A percentile compares a stretch with the other conserved stretches of the same genome.
These are phyloP conservation scores for Seiridium cupressi DNA, from an alignment of 2,329 filamentous ascomycete species.

Conservation along the genomic window DNA sequence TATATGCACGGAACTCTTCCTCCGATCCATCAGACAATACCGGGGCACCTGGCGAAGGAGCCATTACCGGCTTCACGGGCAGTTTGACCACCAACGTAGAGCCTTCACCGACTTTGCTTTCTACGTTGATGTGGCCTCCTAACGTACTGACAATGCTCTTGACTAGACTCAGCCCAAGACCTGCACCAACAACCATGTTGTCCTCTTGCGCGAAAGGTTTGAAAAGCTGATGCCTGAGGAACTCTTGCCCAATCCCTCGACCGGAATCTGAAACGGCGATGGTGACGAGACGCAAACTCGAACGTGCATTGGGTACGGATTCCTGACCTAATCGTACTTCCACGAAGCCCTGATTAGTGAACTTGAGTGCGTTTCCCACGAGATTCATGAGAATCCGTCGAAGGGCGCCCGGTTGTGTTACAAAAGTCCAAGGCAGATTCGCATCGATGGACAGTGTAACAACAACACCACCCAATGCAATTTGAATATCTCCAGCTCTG, in stretches of 20 bases:
- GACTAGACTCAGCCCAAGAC: slow-evolving; percentile 66
- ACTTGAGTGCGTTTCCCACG: slow-evolving; percentile 62
- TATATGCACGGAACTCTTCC: neutral
- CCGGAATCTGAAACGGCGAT: slow-evolving; percentile 53
- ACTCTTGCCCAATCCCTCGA: slow-evolving; percentile 63
- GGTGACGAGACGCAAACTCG: slow-evolving; percentile 10
- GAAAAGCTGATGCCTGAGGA: slow-evolving; percentile 58
- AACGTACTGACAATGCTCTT: slow-evolving; percentile 43
- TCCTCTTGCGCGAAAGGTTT: slow-evolving; percentile 66
- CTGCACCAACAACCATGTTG: slow-evolving; percentile 56
- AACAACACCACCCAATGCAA: slow-evolving; percentile 25
- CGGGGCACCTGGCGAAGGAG: neutral
- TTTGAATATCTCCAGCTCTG: neutral
- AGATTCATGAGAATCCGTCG: slow-evolving; percentile 61
- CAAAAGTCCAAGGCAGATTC: slow-evolving; percentile 48
- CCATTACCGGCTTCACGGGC: neutral
- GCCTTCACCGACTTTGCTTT: slow-evolving; percentile 15
- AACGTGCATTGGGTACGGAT: neutral
- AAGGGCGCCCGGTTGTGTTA: slow-evolving; percentile 50
- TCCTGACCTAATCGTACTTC: slow-evolving; percentile 17
- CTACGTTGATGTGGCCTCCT: slow-evolving; percentile 14
- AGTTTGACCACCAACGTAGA: slow-evolving; percentile 31
- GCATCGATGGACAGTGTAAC: slow-evolving; percentile 51
- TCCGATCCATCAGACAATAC: neutral
- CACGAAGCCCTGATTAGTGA: slow-evolving; percentile 40